phyloP scores from a whole-genome alignment of 2,329 filamentous ascomycete genomes.

The Penicillium decumbens region DNA sequence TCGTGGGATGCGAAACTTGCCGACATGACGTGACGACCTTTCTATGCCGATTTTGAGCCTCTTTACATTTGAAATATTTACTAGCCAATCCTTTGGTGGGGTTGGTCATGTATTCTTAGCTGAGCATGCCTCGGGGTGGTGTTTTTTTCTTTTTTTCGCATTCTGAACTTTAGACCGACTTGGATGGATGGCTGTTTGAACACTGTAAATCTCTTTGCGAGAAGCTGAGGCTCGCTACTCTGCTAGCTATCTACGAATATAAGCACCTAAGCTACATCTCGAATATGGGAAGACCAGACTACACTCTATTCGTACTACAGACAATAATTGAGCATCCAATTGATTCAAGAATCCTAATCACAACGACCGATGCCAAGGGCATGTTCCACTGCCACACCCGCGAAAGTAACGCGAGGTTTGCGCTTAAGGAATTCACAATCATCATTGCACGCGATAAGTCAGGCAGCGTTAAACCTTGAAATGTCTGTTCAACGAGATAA shows the following conservation, averaged over 20 bases:
- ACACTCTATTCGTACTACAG: no score
- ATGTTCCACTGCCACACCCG: no score
- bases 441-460: no score
- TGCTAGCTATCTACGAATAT: background rate
- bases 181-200: conserved; percentile 3
- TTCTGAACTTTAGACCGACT: conserved; percentile 1
- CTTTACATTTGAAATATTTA: conserved; percentile 13
- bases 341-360: no score
- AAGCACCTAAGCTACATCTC: background rate
- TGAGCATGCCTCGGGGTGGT: conserved; percentile 1
- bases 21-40: conserved; percentile 15
- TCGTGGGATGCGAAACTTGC: background rate
- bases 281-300: no score
- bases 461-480: no score
- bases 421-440: no score
- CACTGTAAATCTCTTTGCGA: background rate
- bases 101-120: conserved; percentile 9
- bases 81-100: background rate
- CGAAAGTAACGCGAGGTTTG: no score
- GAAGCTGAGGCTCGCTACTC: background rate
- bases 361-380: no score
- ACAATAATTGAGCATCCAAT: no score
- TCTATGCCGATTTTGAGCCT: conserved; percentile 13
- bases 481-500: no score
- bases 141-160: background rate